Evolutionary conservation across 306 rosid genomes (phyloP).

Genomic region (Sicyos baderoa): DNA sequence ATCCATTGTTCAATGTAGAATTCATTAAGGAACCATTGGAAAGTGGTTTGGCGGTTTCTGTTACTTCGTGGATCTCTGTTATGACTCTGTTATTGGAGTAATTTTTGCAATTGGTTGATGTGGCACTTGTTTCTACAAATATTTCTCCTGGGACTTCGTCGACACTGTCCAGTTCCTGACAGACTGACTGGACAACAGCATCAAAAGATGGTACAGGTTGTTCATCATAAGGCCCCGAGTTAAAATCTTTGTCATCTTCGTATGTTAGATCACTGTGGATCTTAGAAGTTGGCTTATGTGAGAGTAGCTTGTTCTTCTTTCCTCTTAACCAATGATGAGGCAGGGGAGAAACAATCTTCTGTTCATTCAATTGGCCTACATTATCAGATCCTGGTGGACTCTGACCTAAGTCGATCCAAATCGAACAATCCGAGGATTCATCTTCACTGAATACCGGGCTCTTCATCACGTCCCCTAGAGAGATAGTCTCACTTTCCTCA

Average conservation of each 20-base stretch:
- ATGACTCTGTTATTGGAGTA: slow-evolving; percentile 19
- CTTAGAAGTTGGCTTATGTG: slow-evolving; percentile 63
- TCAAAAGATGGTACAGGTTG: slow-evolving; percentile 65
- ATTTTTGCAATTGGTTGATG: slow-evolving; percentile 4
- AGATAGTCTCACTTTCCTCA: slow-evolving; percentile 83
- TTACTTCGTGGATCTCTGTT: slow-evolving; percentile 55
- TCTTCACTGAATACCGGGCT: slow-evolving; percentile 98
- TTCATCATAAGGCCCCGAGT: slow-evolving; percentile 37
- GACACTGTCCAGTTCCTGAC: slow-evolving; percentile 65
- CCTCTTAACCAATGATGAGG: slow-evolving; percentile 76
- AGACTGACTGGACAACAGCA: slow-evolving; percentile 70
- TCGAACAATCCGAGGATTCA: slow-evolving; percentile 80
- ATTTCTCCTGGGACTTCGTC: slow-evolving; percentile 64
- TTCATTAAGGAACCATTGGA: neutral
- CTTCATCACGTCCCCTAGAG: slow-evolving; percentile 94
- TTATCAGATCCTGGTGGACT: slow-evolving; percentile 81
- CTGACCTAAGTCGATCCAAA: slow-evolving; percentile 94
- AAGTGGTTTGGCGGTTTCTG: slow-evolving; percentile 23
- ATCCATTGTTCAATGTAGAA: slow-evolving; percentile 25
- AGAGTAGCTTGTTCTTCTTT: slow-evolving; percentile 45
- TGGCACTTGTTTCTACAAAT: slow-evolving; percentile 26
- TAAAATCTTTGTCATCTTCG: slow-evolving; percentile 47
- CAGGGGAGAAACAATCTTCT: slow-evolving; percentile 61
- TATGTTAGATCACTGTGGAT: slow-evolving; percentile 59
- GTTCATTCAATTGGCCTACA: slow-evolving; percentile 45